Base-by-base conservation (phyloP, 495 filamentous ascomycete species). In the Penicillium arizonense region DNA sequence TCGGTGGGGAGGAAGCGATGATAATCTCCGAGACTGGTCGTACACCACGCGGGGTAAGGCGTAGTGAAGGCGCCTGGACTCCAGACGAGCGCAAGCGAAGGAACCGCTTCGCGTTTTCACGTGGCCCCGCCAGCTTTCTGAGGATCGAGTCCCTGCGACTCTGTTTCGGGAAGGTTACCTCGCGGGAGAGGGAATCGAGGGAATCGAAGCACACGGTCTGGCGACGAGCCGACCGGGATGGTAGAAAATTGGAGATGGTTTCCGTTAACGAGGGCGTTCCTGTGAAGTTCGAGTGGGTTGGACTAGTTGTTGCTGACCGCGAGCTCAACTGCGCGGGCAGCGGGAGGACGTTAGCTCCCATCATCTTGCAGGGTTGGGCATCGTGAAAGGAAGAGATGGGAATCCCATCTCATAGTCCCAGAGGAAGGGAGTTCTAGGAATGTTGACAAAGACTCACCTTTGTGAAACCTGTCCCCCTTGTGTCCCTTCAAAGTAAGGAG, bases 91-190 rank as follows among this genome's bases (percentile, higher is more conserved):
- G 69, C 53, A 76, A 56, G 62, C 75, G 75, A 65, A 81, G 69
- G 59, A 78, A 61, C 46, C 75, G 75, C 69, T 75, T 75, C 56
- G 75, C 74, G 69, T 73, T 76, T 53, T 79, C 76, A 48, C 74
- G 73, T 61, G 76, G 71, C 23, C 70, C 67, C 61, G 73, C 74
- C 69, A 79, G 64, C 61, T 74, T 78, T 64, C 50, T 64, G 37
- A 77, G 47, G 20, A 75, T 56, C 5, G 70, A 69, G 30, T 55
- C 58, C 48, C 71, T 63, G 34, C 65, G 70, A 58, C 40, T 52
- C 26, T 58, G 57, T 49, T 64, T 68, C 18, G 70, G 54, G 24
- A 62, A 57, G 52, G 63, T 52, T 42, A 67, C 61, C 10, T n/a
- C 28, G 28, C 9, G 28, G 28, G 28, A 26, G 28, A 8, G 28